Percentiles rank a stretch among this genome's conserved stretches.
Evolutionary conservation across 306 rosid species (phyloP).

Genomic region (Vigna nakashimae): DNA sequence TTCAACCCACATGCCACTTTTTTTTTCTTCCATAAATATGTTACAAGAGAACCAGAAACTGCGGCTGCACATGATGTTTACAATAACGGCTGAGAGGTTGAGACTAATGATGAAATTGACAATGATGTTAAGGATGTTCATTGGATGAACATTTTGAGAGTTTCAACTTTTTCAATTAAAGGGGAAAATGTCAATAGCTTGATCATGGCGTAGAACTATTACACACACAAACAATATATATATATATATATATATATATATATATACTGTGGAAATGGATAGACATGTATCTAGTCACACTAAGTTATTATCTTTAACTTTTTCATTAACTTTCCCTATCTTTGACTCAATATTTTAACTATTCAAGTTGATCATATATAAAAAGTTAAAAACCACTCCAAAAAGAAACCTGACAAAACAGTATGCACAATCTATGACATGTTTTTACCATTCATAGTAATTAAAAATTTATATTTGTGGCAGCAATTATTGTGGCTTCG

Average conservation of each 20-base stretch:
- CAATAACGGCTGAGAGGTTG: conserved; percentile 17
- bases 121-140: conserved; percentile 26
- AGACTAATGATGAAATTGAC: conserved; percentile 43
- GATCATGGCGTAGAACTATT: conserved; percentile 17
- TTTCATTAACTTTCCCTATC: conserved; percentile 12
- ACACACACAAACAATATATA: background rate
- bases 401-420: background rate
- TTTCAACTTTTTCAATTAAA: conserved; percentile 10
- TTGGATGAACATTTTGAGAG: conserved; percentile 8
- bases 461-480: background rate
- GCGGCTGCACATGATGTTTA: conserved; percentile 28
- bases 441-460: background rate
- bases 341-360: conserved; percentile 37
- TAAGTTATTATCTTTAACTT: conserved; percentile 7
- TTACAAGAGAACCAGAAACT: conserved; percentile 6
- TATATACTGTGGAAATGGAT: conserved; percentile 35
- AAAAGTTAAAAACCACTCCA: background rate
- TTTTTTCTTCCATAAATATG: background rate
- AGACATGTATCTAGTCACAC: conserved; percentile 11
- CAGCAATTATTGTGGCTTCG: conserved; percentile 33
- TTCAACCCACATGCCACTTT: conserved; percentile 18
- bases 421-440: background rate
- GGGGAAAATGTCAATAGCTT: conserved; percentile 31
- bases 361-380: conserved; percentile 32
- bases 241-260: too few relatives aligned